phyloP scores from a whole-genome alignment of 2,329 filamentous ascomycete species.

The Phyllosticta citriasiana region DNA sequence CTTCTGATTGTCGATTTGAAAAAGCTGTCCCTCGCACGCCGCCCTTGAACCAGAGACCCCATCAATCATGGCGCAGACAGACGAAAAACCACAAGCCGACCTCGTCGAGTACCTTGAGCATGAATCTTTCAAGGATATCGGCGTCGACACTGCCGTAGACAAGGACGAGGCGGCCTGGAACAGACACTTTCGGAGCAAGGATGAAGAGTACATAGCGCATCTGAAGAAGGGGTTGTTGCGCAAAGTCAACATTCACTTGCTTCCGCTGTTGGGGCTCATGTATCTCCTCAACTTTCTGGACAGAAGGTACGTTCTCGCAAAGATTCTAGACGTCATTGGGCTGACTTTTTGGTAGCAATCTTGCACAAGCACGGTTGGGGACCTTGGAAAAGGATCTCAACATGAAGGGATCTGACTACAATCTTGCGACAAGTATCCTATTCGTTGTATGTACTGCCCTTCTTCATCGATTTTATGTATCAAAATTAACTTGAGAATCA shows the following conservation, averaged over 20 bases:
- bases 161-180: constrained; percentile 3
- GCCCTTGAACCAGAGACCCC: background rate
- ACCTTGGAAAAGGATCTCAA: constrained; percentile 12
- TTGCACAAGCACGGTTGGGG: constrained; percentile 51
- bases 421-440: constrained; percentile 52
- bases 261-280: constrained; percentile 21
- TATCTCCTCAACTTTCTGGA: constrained; percentile 24
- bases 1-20: background rate
- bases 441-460: constrained; percentile 34
- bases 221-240: constrained; percentile 22
- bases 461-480: background rate
- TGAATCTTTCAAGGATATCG: background rate
- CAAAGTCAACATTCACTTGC: constrained; percentile 21
- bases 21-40: background rate
- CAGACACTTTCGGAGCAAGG: constrained; percentile 1
- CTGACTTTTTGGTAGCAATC: constrained; percentile 47
- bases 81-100: constrained; percentile 1
- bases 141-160: background rate
- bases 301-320: background rate
- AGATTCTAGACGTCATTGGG: too few relatives aligned
- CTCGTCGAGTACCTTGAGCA: constrained; percentile 5
- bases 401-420: constrained; percentile 45
- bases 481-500: background rate
- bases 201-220: constrained; percentile 11
- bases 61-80: background rate